phyloP scores from a whole-genome alignment of 768 basidiomycete species.

The Dacryopinax primogenitus region DNA sequence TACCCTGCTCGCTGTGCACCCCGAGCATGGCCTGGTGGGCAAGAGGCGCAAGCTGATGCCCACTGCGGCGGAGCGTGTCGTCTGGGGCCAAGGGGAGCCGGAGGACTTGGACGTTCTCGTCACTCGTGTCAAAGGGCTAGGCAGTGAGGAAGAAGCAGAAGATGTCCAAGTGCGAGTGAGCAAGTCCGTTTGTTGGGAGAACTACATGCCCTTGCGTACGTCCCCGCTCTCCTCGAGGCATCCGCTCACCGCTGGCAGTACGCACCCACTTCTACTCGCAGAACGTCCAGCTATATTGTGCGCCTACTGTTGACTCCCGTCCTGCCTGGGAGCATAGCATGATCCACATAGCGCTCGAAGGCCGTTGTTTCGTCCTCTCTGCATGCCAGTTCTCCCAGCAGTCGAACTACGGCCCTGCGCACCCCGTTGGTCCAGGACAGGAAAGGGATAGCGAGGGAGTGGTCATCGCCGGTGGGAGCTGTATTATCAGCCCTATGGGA shows the following conservation, averaged over 20 bases:
- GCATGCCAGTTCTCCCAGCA: slow-evolving; percentile 48
- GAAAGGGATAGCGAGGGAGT: slow-evolving; percentile 35
- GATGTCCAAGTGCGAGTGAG: neutral
- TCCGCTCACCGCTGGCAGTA: slow-evolving; percentile 28
- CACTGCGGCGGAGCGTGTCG: slow-evolving; percentile 44
- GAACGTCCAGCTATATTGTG: slow-evolving; percentile 50
- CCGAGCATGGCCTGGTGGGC: slow-evolving; percentile 39
- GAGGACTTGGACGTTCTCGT: neutral
- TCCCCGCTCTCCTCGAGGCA: slow-evolving; percentile 8
- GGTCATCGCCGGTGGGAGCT: slow-evolving; percentile 49
- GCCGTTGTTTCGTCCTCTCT: slow-evolving; percentile 54
- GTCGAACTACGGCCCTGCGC: slow-evolving; percentile 37
- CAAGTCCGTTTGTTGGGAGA: slow-evolving; percentile 38
- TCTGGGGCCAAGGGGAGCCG: slow-evolving; percentile 49
- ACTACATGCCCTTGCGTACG: slow-evolving; percentile 53
- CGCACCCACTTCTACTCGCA: slow-evolving; percentile 46
- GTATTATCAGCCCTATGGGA: slow-evolving; percentile 48
- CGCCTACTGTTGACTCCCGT: slow-evolving; percentile 51
- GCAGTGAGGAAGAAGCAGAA: neutral
- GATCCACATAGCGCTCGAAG: slow-evolving; percentile 53
- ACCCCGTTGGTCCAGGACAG: slow-evolving; percentile 33
- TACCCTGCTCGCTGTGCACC: slow-evolving; percentile 45
- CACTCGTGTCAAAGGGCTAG: neutral
- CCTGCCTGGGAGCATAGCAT: slow-evolving; percentile 45
- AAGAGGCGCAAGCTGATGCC: slow-evolving; percentile 56